phyloP scores from a whole-genome alignment of 208 protist species.

The Acanthamoeba lenticulata region DNA sequence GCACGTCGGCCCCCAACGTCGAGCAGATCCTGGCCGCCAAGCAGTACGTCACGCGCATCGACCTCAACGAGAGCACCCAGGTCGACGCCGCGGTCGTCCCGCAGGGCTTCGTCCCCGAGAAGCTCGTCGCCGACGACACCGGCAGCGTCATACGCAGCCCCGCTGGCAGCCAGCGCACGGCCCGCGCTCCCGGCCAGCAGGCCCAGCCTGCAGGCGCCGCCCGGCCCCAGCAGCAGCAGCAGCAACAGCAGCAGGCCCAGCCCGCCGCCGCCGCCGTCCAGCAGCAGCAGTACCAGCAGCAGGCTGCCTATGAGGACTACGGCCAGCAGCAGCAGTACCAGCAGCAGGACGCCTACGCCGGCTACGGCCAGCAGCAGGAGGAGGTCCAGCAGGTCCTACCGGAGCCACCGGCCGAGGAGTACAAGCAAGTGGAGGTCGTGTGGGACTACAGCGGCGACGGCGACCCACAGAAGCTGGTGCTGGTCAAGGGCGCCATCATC shows the following conservation, averaged over 20 bases:
- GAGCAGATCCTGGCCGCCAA: background rate
- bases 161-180: background rate
- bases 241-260: background rate
- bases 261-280: background rate
- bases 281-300: background rate
- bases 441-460: background rate
- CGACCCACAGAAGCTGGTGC: background rate
- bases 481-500: background rate
- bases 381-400: background rate
- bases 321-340: background rate
- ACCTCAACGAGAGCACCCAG: slow-evolving; percentile 16
- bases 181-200: background rate
- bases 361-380: background rate
- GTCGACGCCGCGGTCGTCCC: background rate
- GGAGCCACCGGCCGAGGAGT: background rate
- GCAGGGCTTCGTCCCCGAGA: background rate
- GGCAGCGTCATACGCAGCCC: background rate
- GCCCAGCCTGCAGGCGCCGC: background rate
- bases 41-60: background rate
- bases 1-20: background rate
- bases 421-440: background rate
- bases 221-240: background rate
- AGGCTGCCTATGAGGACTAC: background rate
- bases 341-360: background rate
- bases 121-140: background rate